These are phyloP conservation scores for Rhizopus arrhizus DNA, from an alignment of 371 early-diverging fungal genomes.

Conservation along the genomic window DNA sequence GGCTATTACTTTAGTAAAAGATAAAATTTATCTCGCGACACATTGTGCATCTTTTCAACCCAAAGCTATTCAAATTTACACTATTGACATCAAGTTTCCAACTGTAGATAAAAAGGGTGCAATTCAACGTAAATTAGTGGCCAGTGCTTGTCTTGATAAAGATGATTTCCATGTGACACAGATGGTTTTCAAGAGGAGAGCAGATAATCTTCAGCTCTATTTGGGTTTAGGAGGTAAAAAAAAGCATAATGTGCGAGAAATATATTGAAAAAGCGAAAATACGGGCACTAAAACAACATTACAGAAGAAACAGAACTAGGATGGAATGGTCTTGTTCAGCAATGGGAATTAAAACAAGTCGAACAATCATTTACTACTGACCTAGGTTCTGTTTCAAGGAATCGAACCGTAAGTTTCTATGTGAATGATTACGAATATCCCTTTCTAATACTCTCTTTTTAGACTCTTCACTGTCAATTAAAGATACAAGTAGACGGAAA, in stretches of 20 bases:
- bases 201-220: slow-evolving; percentile 8
- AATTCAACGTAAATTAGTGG: slow-evolving; percentile 17
- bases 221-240: slow-evolving; percentile 24
- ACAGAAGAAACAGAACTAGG: slow-evolving; percentile 5
- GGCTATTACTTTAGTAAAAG: slow-evolving; percentile 27
- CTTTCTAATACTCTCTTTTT: not conserved
- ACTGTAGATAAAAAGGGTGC: slow-evolving; percentile 12
- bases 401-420: slow-evolving; percentile 5
- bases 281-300: not conserved
- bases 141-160: slow-evolving; percentile 5
- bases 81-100: slow-evolving; percentile 41
- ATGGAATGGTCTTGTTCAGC: slow-evolving; percentile 18
- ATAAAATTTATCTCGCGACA: slow-evolving; percentile 41
- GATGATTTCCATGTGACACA: slow-evolving; percentile 16
- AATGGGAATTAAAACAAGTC: slow-evolving; percentile 25
- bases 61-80: slow-evolving; percentile 32
- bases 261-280: not conserved
- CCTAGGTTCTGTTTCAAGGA: slow-evolving; percentile 11
- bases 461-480: slow-evolving; percentile 13
- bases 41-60: slow-evolving; percentile 38
- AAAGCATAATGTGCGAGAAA: not conserved
- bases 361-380: slow-evolving; percentile 13
- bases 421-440: not conserved
- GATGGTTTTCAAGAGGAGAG: slow-evolving; percentile 8
- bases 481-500: slow-evolving; percentile 20